A percentile compares a stretch with the other conserved stretches of the same genome.
phyloP scores from a whole-genome alignment of 257 asterid genomes.

The Echites panduratus region DNA sequence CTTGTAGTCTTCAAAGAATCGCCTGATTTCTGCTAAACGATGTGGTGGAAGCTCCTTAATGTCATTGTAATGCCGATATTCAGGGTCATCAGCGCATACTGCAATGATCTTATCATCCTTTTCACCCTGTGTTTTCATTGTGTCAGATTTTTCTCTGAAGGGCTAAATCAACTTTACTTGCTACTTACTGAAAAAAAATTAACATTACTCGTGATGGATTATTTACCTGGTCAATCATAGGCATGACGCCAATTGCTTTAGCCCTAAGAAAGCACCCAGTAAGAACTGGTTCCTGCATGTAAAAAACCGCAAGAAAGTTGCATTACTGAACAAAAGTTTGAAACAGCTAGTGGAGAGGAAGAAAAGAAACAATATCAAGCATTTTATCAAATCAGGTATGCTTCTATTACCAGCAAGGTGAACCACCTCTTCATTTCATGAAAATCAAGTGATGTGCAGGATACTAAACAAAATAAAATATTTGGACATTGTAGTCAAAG shows the following conservation, averaged over 20 bases:
- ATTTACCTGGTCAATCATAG: conserved; percentile 94
- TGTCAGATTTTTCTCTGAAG: conserved; percentile 1
- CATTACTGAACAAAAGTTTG: neutral
- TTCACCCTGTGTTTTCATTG: conserved; percentile 55
- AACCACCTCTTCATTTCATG: neutral
- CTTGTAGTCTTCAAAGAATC: conserved; percentile 91
- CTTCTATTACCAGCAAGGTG: neutral
- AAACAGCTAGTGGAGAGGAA: neutral
- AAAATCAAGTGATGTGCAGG: neutral
- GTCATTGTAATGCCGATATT: conserved; percentile 70
- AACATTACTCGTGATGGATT: neutral
- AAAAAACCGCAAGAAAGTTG: neutral
- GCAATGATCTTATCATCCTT: conserved; percentile 96
- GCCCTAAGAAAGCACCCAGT: conserved; percentile 98
- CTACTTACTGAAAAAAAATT: no score
- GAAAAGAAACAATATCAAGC: neutral
- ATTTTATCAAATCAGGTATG: neutral
- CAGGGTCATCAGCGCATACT: conserved; percentile 94
- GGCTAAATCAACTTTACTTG: neutral
- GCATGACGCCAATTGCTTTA: conserved; percentile 96
- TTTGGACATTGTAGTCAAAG: neutral
- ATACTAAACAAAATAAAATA: neutral
- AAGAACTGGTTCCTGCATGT: conserved; percentile 76
- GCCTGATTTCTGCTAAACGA: conserved; percentile 87
- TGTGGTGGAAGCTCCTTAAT: conserved; percentile 93